Evolutionary conservation across 441 rosid genomes (phyloP).

Genomic region (Eutrema salsugineum): DNA sequence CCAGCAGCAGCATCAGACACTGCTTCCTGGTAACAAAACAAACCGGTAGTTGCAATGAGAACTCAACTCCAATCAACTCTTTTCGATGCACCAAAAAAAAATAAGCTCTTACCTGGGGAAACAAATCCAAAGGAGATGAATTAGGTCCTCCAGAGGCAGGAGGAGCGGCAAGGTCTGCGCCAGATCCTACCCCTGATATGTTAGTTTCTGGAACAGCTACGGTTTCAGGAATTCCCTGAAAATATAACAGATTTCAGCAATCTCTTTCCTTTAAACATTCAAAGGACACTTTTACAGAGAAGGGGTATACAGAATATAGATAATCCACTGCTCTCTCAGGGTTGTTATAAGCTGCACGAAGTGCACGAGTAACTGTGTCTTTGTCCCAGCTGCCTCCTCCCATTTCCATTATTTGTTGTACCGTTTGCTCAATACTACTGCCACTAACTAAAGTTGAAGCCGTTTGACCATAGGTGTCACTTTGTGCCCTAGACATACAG

Average conservation of each 20-base stretch:
- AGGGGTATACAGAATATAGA: constrained; percentile 68
- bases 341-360: constrained; percentile 94
- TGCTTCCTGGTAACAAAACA: constrained; percentile 48
- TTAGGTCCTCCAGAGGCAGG: constrained; percentile 76
- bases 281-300: neutral
- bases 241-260: constrained; percentile 20
- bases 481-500: constrained; percentile 44
- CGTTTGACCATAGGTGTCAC: constrained; percentile 66
- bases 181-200: constrained; percentile 52
- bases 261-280: constrained; percentile 1
- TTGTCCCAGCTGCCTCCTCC: constrained; percentile 98
- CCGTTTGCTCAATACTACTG: constrained; percentile 65
- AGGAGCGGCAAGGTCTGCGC: constrained; percentile 33
- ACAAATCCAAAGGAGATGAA: constrained; percentile 87
- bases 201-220: constrained; percentile 63
- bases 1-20: constrained; percentile 57
- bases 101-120: constrained; percentile 69
- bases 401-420: constrained; percentile 90
- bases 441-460: constrained; percentile 84
- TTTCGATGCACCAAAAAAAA: neutral
- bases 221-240: constrained; percentile 89
- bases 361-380: constrained; percentile 87
- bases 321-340: constrained; percentile 98
- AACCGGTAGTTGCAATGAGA: constrained; percentile 22
- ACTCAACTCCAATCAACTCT: constrained; percentile 34